Percentiles rank a stretch among this genome's conserved stretches.
Conservation (phyloP, 2,329 filamentous ascomycete species). For the Penicillium brasilianum region DNA sequence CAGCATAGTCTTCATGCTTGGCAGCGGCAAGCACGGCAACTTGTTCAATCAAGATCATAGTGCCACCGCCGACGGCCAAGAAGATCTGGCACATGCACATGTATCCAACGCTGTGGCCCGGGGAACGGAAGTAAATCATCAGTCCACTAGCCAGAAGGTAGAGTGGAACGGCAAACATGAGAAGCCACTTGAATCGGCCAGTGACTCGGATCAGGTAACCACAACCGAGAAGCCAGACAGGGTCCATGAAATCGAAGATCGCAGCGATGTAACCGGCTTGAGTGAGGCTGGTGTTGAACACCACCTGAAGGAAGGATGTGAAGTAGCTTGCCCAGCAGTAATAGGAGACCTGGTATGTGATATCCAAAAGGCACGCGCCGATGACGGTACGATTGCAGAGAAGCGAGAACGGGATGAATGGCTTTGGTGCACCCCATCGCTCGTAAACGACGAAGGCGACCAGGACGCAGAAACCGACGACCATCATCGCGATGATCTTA, state of each 20-base stretch:
- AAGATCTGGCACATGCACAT: slow-evolving; percentile 65
- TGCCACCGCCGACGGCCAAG: slow-evolving; percentile 60
- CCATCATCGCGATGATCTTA: slow-evolving; percentile 56
- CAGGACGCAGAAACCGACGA: slow-evolving; percentile 60
- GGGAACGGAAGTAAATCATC: slow-evolving; percentile 61
- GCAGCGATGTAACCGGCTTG: slow-evolving; percentile 47
- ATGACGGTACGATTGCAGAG: slow-evolving; percentile 34
- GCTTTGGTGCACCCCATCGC: slow-evolving; percentile 52
- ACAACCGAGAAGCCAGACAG: slow-evolving; percentile 29
- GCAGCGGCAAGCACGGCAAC: slow-evolving; percentile 61
- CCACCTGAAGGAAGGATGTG: slow-evolving; percentile 31
- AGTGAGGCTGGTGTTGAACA: slow-evolving; percentile 38
- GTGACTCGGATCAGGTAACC: slow-evolving; percentile 57
- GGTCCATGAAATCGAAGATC: slow-evolving; percentile 19
- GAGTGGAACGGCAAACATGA: slow-evolving; percentile 59
- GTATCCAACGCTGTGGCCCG: slow-evolving; percentile 56
- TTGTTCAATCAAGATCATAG: slow-evolving; percentile 59
- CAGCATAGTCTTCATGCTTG: slow-evolving; percentile 61
- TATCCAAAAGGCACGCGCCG: slow-evolving; percentile 34
- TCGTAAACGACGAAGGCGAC: slow-evolving; percentile 60
- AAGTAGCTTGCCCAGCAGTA: slow-evolving; percentile 30
- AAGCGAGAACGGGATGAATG: slow-evolving; percentile 55
- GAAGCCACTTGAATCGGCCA: slow-evolving; percentile 59
- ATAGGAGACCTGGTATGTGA: slow-evolving; percentile 11
- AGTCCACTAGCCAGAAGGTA: slow-evolving; percentile 59